These are phyloP conservation scores for Chiua virens DNA, from an alignment of 768 basidiomycete species.

Conservation along the genomic window DNA sequence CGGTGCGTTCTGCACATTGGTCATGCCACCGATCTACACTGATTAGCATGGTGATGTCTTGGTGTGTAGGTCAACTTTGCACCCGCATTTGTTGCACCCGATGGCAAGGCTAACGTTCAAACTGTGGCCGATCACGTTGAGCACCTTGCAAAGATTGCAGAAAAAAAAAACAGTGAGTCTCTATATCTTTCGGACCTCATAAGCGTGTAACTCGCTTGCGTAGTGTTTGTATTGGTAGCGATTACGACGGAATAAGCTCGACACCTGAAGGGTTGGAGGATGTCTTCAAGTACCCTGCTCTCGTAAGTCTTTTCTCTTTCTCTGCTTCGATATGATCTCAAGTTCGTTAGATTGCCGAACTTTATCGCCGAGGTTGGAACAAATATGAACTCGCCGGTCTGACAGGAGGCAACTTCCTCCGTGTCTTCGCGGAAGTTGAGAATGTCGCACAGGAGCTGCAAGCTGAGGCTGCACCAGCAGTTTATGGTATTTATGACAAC, in stretches of 20 bases:
- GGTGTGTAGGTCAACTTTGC: conserved; percentile 86
- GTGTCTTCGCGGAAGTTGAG: conserved; percentile 79
- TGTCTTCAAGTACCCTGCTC: conserved; percentile 82
- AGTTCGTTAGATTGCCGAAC: conserved; percentile 10
- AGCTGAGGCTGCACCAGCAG: conserved; percentile 51
- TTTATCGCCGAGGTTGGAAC: conserved; percentile 85
- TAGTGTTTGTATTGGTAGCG: conserved; percentile 44
- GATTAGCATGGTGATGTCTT: background rate
- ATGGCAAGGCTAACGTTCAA: conserved; percentile 62
- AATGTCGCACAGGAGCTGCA: conserved; percentile 61
- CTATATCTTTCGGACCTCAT: background rate
- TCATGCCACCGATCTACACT: background rate
- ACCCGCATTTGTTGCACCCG: conserved; percentile 61
- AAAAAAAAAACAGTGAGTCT: conserved; percentile 66
- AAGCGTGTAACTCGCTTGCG: background rate
- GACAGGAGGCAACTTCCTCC: conserved; percentile 81
- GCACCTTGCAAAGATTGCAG: conserved; percentile 72
- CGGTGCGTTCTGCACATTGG: conserved; percentile 48
- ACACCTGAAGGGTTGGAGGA: conserved; percentile 83
- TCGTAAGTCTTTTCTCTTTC: conserved; percentile 47
- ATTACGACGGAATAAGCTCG: conserved; percentile 72
- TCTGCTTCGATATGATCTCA: background rate
- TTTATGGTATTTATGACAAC: conserved; percentile 64
- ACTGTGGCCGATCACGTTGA: conserved; percentile 86
- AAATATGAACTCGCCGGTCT: conserved; percentile 79